Base-by-base conservation (phyloP, 2,329 filamentous ascomycete genomes). In the Madurella fahalii region DNA sequence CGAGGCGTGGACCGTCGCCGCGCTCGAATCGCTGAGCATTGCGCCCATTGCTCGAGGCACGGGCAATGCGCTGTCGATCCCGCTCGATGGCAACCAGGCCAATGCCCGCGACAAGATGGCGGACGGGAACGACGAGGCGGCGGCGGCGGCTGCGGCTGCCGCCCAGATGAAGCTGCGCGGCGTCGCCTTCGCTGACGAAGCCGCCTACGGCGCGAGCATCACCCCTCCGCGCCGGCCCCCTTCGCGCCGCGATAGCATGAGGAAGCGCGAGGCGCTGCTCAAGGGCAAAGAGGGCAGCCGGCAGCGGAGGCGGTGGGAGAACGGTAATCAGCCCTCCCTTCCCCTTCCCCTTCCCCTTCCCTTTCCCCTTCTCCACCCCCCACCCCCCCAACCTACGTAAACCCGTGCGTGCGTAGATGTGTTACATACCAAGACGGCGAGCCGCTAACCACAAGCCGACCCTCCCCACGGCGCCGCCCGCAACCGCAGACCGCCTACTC, bases 281-380 rank as follows among this genome's bases (percentile, higher is more conserved):
- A 95, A 91, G 74, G 93, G 93, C 53, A 95, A 95, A 63, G 91
- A 96, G 71, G 93, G 93, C 34, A 93, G 84, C 64, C 82, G 93
- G 37, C 85, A 93, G 65, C 80, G 93, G 47, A 86, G 93, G 64
- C 81, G 93, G 53, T 97, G 92, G 91, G 94, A 99, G 76, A 99
- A 97, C 71, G 89, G 90, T 95, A 79, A 61, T 72, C 66, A 40
- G 47, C 52, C 43, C 37, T 52, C 48, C 47, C 32, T 16, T 16
- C 43, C 59, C 2, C 56, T 31, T 45, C 11, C 20, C 34, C 37
- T 40, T 48, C 54, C 40, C 40, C 5, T 17, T 12, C 13, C 32
- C 46, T 45, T 50, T 41, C 17, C 20, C n/a, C 1, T 32, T 11
- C 13, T n/a, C 1, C 12, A 37, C 5, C 11, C 5, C 17, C 25